Conservation (phyloP, 2,329 filamentous ascomycete species). For the Coniochaeta sp. region DNA sequence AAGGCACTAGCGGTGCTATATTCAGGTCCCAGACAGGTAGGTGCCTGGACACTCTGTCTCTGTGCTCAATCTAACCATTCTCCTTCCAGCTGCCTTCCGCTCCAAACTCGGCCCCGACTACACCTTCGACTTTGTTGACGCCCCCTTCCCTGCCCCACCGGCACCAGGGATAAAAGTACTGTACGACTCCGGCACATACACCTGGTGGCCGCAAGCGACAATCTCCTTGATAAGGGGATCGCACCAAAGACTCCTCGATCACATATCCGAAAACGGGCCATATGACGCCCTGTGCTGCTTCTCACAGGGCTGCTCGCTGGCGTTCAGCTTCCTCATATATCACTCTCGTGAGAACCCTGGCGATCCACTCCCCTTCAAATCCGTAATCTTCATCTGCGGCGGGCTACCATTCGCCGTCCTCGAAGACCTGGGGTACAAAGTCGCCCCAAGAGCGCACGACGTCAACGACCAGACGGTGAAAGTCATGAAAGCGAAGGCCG, state of each 20-base stretch:
- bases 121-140: slow-evolving; percentile 27
- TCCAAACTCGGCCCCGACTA: slow-evolving; percentile 20
- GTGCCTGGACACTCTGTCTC: slow-evolving; percentile 1
- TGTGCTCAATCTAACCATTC: background rate
- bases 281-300: slow-evolving; percentile 29
- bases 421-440: slow-evolving; percentile 24
- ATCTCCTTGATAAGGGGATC: slow-evolving; percentile 23
- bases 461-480: slow-evolving; percentile 17
- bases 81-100: slow-evolving; percentile 23
- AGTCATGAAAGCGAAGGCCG: slow-evolving; percentile 18
- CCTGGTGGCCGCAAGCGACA: slow-evolving; percentile 21
- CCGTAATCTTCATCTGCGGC: slow-evolving; percentile 32
- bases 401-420: slow-evolving; percentile 25
- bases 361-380: slow-evolving; percentile 24
- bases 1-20: slow-evolving; percentile 27
- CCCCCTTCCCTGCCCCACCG: slow-evolving; percentile 20
- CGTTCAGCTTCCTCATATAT: slow-evolving; percentile 31
- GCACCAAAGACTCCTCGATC: slow-evolving; percentile 25
- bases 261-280: slow-evolving; percentile 23
- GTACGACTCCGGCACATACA: slow-evolving; percentile 20
- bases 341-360: slow-evolving; percentile 23
- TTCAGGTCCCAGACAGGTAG: slow-evolving; percentile 27
- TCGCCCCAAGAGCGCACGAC: slow-evolving; percentile 22
- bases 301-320: slow-evolving; percentile 29
- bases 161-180: slow-evolving; percentile 25